Conservation (phyloP, 2,329 filamentous ascomycete species). For the Macrophomina tecta region DNA sequence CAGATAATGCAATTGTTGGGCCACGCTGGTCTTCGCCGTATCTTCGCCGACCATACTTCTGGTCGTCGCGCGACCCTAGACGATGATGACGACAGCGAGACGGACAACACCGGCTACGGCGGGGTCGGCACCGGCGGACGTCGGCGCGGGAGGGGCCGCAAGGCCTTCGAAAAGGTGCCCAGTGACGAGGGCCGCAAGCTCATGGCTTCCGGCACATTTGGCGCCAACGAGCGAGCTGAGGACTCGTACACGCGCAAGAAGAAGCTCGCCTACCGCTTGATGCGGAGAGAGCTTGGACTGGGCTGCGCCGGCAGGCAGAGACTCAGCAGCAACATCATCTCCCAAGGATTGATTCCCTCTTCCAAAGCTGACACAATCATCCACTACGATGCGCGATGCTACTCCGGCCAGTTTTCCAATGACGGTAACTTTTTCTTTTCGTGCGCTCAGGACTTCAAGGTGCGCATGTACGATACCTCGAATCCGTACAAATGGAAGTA, state of each 20-base stretch:
- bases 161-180: conserved; percentile 79
- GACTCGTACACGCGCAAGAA: conserved; percentile 64
- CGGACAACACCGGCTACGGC: conserved; percentile 45
- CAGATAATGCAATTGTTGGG: conserved; percentile 63
- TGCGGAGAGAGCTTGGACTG: conserved; percentile 83
- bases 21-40: conserved; percentile 58
- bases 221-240: conserved; percentile 63
- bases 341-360: conserved; percentile 77
- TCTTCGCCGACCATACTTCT: conserved; percentile 50
- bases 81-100: conserved; percentile 48
- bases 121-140: conserved; percentile 39
- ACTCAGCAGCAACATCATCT: conserved; percentile 70
- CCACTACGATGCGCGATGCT: conserved; percentile 84
- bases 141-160: conserved; percentile 55
- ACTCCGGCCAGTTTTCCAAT: conserved; percentile 94
- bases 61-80: conserved; percentile 33
- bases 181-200: conserved; percentile 76
- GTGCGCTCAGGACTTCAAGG: conserved; percentile 88
- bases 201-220: conserved; percentile 85
- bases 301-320: conserved; percentile 63
- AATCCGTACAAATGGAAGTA: conserved; percentile 96
- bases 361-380: conserved; percentile 84
- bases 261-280: conserved; percentile 69
- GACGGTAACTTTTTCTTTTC: conserved; percentile 98
- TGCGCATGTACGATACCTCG: conserved; percentile 96